Base-by-base conservation (phyloP, 495 filamentous ascomycete species). In the Annulohypoxylon stygium region DNA sequence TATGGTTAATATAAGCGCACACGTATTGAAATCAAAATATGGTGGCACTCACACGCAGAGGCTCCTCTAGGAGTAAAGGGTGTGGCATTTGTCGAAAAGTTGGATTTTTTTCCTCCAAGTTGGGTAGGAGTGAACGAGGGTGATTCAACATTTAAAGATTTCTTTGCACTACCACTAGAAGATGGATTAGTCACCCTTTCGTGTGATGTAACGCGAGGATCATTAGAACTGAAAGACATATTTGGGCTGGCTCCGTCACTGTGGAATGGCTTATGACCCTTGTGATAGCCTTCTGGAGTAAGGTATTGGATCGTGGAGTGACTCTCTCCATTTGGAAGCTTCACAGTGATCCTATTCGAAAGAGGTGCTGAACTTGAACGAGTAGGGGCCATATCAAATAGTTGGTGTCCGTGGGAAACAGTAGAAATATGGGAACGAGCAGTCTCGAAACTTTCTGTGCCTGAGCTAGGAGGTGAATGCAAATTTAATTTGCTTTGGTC, bases 81-180 rank as follows among this genome's bases (percentile, higher is more conserved):
- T 57, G 93, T 92, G n/a, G 96, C 96, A 81, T 85, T 94, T 2
- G 91, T 97, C 4, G 95, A 95, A 66, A 98, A 81, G 10, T 81
- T 84, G 8, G 86, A 83, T 76, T 93, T 93, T 71, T 90, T 91
- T 7, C 86, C 69, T 10, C 81, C 76, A 20, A 77, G 63, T 36
- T 74, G 72, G 4, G 83, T 86, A 67, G 96, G 97, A 0, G 94
- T 97, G 74, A 99, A 99, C 47, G 95, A 92, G 12, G 97, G 96
- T 11, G 96, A 98, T 71, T 98, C 96, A 74, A 97, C 95, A 79
- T 97, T 98, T 75, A 99, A 89, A 12, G 90, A 84, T 83, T 95
- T 94, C 83, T 92, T 96, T 65, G 86, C 81, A 69, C 84, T 85
- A 73, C 78, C 78, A 74, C 39, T 34, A 63, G 43, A 51, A n/a